These are phyloP conservation scores for Coprinopsis cinerea DNA, from an alignment of 768 basidiomycete genomes.

Conservation along the genomic window DNA sequence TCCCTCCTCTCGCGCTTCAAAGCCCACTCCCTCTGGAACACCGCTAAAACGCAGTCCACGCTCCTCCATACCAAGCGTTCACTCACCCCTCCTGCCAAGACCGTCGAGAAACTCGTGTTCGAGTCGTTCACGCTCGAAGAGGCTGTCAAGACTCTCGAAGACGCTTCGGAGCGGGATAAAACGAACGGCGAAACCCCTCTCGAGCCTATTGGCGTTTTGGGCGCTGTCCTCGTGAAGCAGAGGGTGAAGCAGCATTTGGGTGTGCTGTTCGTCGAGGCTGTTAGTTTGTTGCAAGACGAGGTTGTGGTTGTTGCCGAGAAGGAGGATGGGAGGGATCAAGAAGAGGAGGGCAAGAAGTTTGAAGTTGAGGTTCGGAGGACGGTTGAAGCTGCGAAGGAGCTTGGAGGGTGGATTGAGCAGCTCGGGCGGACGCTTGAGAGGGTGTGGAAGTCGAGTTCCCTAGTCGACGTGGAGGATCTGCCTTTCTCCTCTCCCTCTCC, in stretches of 20 bases:
- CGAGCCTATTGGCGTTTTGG: slow-evolving; percentile 40
- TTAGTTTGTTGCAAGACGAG: slow-evolving; percentile 15
- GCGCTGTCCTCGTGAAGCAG: slow-evolving; percentile 41
- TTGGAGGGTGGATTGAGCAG: slow-evolving; percentile 52
- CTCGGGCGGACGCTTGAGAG: slow-evolving; percentile 54
- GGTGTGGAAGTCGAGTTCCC: slow-evolving; percentile 40
- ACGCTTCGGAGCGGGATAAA: slow-evolving; percentile 24
- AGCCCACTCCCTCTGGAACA: slow-evolving; percentile 35
- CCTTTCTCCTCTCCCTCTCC: too few relatives aligned
- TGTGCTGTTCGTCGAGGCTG: slow-evolving; percentile 44
- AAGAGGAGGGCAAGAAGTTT: slow-evolving; percentile 30
- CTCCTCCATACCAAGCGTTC: not conserved
- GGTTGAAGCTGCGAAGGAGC: slow-evolving; percentile 52
- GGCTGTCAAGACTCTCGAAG: slow-evolving; percentile 37
- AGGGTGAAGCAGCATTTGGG: slow-evolving; percentile 49
- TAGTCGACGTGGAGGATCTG: slow-evolving; percentile 15
- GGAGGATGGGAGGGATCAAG: slow-evolving; percentile 22
- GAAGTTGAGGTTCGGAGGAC: slow-evolving; percentile 41
- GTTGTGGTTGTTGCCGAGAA: slow-evolving; percentile 17
- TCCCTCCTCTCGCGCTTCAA: slow-evolving; percentile 31
- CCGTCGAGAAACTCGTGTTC: slow-evolving; percentile 53
- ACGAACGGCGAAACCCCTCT: not conserved
- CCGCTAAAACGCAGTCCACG: slow-evolving; percentile 14
- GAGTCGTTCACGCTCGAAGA: slow-evolving; percentile 46
- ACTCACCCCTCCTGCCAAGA: slow-evolving; percentile 19